Conservation (phyloP, 768 basidiomycete species). For the Tulasnella sp. region DNA sequence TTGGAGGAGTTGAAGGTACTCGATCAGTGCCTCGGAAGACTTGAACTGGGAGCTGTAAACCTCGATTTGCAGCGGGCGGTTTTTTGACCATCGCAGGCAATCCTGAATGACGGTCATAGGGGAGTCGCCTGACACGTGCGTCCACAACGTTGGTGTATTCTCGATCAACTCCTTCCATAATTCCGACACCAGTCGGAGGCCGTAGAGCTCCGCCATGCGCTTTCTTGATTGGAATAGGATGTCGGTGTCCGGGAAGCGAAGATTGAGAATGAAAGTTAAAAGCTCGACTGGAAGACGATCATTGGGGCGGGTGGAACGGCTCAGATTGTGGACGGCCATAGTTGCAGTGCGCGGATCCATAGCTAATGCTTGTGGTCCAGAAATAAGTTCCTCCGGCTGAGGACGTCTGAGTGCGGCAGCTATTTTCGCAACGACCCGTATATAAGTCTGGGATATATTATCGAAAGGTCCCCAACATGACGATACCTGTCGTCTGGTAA, state of each 20-base stretch:
- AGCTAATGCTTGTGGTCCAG: no score
- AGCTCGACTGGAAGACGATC: not conserved
- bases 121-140: not conserved
- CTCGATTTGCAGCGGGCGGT: not conserved
- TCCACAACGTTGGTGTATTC: not conserved
- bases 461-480: no score
- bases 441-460: not conserved
- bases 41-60: no score
- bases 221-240: not conserved
- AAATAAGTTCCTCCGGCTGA: not conserved
- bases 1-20: not conserved
- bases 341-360: not conserved
- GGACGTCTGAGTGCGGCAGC: not conserved
- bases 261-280: not conserved
- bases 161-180: not conserved
- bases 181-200: not conserved
- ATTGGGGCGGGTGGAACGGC: no score
- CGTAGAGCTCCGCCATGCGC: not conserved
- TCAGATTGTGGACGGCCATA: not conserved
- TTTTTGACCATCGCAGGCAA: not conserved
- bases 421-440: not conserved
- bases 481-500: not conserved
- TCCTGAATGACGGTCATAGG: not conserved
- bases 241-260: not conserved
- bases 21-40: not conserved